These are phyloP conservation scores for Eucalyptus rudis DNA, from an alignment of 345 rosid species.

Conservation along the genomic window DNA sequence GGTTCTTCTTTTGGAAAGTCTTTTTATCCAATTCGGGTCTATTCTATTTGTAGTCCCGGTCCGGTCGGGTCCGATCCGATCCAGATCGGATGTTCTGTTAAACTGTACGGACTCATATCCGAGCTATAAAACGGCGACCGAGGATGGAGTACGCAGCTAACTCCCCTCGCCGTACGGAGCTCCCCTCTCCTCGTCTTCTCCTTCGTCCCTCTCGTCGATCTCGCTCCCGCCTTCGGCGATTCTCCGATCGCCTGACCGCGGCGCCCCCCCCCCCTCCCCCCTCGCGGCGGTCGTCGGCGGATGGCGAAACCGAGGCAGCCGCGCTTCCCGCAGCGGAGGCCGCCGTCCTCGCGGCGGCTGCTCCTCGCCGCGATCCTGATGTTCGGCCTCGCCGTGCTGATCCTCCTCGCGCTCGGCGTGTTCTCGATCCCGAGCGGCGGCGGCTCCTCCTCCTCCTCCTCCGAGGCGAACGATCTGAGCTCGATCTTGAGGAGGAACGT, in stretches of 20 bases:
- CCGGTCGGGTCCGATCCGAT: too few relatives aligned
- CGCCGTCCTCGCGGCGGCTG: constrained; percentile 45
- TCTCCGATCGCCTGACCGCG: background rate
- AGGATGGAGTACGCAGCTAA: background rate
- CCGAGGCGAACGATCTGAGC: constrained; percentile 66
- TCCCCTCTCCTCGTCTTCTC: background rate
- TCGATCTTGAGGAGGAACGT: constrained; percentile 19
- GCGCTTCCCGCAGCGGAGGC: constrained; percentile 46
- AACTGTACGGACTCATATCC: too few relatives aligned
- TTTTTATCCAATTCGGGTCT: background rate
- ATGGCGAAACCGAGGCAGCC: constrained; percentile 60
- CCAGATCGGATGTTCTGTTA: too few relatives aligned
- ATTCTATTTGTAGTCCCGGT: rapidly evolving
- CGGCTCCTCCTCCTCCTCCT: constrained; percentile 22
- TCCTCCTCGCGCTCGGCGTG: constrained; percentile 64
- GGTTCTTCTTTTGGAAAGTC: background rate
- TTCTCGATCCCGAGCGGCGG: constrained; percentile 56
- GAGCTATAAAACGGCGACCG: too few relatives aligned
- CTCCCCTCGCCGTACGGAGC: background rate
- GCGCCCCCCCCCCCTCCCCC: background rate
- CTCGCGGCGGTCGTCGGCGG: background rate
- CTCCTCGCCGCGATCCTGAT: constrained; percentile 34
- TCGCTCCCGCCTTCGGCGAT: background rate
- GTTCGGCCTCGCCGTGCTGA: constrained; percentile 51
- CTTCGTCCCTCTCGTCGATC: background rate